A percentile compares a stretch with the other conserved stretches of the same genome.
Conservation (phyloP, 345 rosid genomes). For the Raphanus raphanistrum region DNA sequence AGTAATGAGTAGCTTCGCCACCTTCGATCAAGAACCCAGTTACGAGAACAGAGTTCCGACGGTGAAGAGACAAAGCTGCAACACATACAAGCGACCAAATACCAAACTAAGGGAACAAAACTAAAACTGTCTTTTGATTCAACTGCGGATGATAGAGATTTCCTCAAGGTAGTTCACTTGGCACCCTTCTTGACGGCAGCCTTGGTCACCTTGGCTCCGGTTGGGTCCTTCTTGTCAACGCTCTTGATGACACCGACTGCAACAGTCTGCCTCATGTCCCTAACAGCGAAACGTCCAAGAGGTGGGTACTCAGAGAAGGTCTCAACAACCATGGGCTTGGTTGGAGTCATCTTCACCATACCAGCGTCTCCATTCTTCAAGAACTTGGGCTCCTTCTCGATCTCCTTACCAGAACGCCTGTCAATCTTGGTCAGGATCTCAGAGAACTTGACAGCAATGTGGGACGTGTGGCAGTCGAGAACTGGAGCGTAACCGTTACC, state of each 20-base stretch:
- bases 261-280: conserved; percentile 91
- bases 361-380: conserved; percentile 89
- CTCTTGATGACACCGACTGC: conserved; percentile 84
- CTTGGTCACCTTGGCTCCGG: conserved; percentile 6
- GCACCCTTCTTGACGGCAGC: conserved; percentile 30
- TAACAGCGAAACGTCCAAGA: conserved; percentile 76
- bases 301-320: conserved; percentile 82
- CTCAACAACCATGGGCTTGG: conserved; percentile 92
- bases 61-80: not conserved
- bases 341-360: conserved; percentile 75
- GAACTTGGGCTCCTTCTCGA: conserved; percentile 83
- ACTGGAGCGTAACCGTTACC: conserved; percentile 90
- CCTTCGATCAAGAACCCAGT: conserved; percentile 32
- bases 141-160: not conserved
- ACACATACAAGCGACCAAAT: not conserved
- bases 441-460: conserved; percentile 74
- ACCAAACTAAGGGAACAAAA: not conserved
- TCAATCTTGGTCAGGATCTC: conserved; percentile 66
- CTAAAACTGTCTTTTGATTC: not conserved
- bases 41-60: not conserved
- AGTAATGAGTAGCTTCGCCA: not conserved
- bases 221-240: conserved; percentile 31
- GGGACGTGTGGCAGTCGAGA: conserved; percentile 81
- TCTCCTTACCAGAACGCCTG: conserved; percentile 65
- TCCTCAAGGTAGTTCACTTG: conserved; percentile 46